A percentile compares a stretch with the other conserved stretches of the same genome.
Conservation (phyloP, 2,329 filamentous ascomycete species). For the Aspergillus felis region DNA sequence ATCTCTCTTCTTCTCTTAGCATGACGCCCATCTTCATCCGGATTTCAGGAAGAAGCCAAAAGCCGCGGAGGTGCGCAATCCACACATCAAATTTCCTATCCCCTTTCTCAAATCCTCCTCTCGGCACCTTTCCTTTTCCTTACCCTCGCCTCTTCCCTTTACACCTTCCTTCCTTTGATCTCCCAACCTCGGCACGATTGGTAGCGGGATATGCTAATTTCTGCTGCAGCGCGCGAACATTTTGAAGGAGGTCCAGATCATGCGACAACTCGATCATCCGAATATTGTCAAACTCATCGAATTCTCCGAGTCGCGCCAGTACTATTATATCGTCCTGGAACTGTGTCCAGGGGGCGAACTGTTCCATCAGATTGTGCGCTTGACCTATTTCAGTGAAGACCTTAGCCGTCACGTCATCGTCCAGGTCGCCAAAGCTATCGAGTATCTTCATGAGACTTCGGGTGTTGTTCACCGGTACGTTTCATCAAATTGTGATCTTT, state of each 20-base stretch:
- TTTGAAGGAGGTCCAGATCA: conserved; percentile 97
- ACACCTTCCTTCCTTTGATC: not conserved
- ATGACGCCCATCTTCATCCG: conserved; percentile 88
- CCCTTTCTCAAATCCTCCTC: conserved; percentile 35
- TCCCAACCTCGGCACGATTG: not conserved
- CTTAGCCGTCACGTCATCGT: conserved; percentile 90
- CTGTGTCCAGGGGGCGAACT: conserved; percentile 92
- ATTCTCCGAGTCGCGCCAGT: conserved; percentile 88
- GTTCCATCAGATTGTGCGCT: conserved; percentile 95
- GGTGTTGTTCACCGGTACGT: conserved; percentile 94
- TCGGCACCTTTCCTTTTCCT: conserved; percentile 7
- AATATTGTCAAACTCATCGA: conserved; percentile 93
- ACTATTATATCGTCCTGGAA: conserved; percentile 97
- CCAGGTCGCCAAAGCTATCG: conserved; percentile 89
- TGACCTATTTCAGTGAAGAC: conserved; percentile 98
- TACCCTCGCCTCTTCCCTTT: not conserved
- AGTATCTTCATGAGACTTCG: conserved; percentile 90
- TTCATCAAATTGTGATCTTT: not conserved
- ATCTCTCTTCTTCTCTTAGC: conserved; percentile 58
- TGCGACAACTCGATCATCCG: conserved; percentile 93
- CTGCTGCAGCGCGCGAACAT: conserved; percentile 81
- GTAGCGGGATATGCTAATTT: conserved; percentile 22
- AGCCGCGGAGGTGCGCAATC: conserved; percentile 85
- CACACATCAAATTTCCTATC: conserved; percentile 9
- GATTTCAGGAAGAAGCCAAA: conserved; percentile 93